Base-by-base conservation (phyloP, 257 asterid species). In the Solanum virginianum region DNA sequence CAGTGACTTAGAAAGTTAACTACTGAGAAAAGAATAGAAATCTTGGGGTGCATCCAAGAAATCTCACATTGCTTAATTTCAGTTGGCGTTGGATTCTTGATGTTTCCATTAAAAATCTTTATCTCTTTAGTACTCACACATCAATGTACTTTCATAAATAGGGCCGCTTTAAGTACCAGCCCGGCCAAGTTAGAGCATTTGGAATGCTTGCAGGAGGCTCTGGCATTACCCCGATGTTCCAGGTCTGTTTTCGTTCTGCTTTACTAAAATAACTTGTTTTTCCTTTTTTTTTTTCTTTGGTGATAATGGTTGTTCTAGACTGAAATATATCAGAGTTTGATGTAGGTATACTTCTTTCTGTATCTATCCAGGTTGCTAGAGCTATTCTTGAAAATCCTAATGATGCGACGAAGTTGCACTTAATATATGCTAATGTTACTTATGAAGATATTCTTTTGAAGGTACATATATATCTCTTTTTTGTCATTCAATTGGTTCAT, bases 341-440 rank as follows among this genome's bases (percentile, higher is more conserved):
- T 77, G 16, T 39, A 9, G 22, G 26, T 32, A 56, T 53, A 60
- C 41, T 60, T 29, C 32, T 85, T 85, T 70, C 59, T 71, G 80
- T 80, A 86, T 83, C 29, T 75, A 18, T 86, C 86, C 88, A 96
- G 98, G 99, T 96, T 90, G 85, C 98, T 36, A 88, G 98, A 90
- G 98, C 98, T 53, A 93, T 96, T 88, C 90, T 96, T 39, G 98
- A 96, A 82, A 93, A 95, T 87, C 96, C 97, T 45, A 89, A 53
- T 7, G 99, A 95, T 90, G 89, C 69, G 39, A 96, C 98, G 15
- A 95, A 83, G 90, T 92, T 96, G 91, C 92, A 94, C 85, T 90
- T 96, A 86, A 91, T 96, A 32, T 96, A 96, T 89, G 99, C 98
- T 85, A 96, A 96, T 89, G 98, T 96, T 80, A 90, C 98, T 8